Base-by-base conservation (phyloP, 1,284 basidiomycete species). In the Boletus subluridellus region DNA sequence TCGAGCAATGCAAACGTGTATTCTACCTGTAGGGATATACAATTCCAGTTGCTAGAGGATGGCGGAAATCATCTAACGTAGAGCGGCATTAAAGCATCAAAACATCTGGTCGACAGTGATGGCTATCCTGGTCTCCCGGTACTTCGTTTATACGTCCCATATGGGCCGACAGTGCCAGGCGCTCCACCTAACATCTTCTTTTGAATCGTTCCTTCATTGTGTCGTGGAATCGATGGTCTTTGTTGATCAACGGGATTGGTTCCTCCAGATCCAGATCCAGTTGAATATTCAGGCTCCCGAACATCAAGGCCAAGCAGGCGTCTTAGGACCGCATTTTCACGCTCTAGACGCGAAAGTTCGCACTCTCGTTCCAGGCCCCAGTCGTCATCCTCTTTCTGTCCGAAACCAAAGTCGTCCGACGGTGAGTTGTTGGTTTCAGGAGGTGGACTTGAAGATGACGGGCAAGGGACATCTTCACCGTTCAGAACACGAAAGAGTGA, bases 311-410 rank as follows among this genome's bases (percentile, higher is more conserved):
- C 85, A 56, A 92, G 72, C 75, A 95, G 78, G 60, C 85, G 80
- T 62, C 89, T 80, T 60, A 98, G 76, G 62, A 90, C 82, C 54
- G 84, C 82, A 70, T 98, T 97, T 78, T 98, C 95, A 64, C 82
- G 84, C 73, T 95, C 87, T 46, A 98, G 76, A 41, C 92, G 80
- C 52, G 86, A 82, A 11, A 95, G 82, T 76, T 96, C 94, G 69
- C 87, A 88, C 70, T 96, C 94, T 57, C 94, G 80, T 67, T 94
- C 91, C 58, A 97, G 72, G 0, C 92, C 87, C 80, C 87, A 84
- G 65, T 95, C 92, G 0, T 76, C 73, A 0, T 69, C 70, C 42
- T 63, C 73, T 59, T 51, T 64, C 53, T 57, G 64, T 21, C 54
- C 66, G 6, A 65, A 62, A 17, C 65, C 69, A 49, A 58, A 47